Evolutionary conservation across 768 basidiomycete genomes (phyloP).

Genomic region (Kwoniella mangroviensis): DNA sequence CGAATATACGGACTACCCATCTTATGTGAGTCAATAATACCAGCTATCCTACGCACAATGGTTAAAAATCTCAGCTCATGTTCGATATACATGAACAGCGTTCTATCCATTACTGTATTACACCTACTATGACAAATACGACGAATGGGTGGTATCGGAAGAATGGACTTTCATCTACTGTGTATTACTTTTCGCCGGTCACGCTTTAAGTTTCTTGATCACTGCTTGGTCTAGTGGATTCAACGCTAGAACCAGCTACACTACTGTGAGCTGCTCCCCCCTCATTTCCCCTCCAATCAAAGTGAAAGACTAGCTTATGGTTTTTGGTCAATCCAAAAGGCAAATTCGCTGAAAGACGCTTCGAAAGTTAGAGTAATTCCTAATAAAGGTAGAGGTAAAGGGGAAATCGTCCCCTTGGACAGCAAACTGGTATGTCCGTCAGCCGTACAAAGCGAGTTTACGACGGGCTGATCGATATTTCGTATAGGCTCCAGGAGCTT

Average conservation of each 20-base stretch:
- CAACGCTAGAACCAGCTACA: slow-evolving; percentile 77
- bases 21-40: slow-evolving; percentile 44
- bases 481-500: slow-evolving; percentile 60
- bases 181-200: slow-evolving; percentile 78
- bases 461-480: background rate
- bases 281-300: background rate
- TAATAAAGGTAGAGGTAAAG: slow-evolving; percentile 78
- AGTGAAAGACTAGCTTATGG: background rate
- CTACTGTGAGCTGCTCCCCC: slow-evolving; percentile 62
- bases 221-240: slow-evolving; percentile 87
- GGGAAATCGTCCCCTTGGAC: slow-evolving; percentile 79
- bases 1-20: slow-evolving; percentile 59
- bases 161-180: slow-evolving; percentile 98
- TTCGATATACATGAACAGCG: slow-evolving; percentile 27
- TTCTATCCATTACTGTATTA: slow-evolving; percentile 64
- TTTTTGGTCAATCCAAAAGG: slow-evolving; percentile 58
- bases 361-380: slow-evolving; percentile 82
- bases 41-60: too few species aligned
- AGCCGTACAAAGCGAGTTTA: background rate
- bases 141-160: slow-evolving; percentile 86
- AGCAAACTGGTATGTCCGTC: slow-evolving; percentile 62
- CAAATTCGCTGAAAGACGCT: slow-evolving; percentile 70
- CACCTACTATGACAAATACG: slow-evolving; percentile 88
- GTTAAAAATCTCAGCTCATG: too few species aligned
- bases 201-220: slow-evolving; percentile 87